These are phyloP conservation scores for Pseudogymnoascus sp. DNA, from an alignment of 2,329 filamentous ascomycete genomes.

Conservation along the genomic window DNA sequence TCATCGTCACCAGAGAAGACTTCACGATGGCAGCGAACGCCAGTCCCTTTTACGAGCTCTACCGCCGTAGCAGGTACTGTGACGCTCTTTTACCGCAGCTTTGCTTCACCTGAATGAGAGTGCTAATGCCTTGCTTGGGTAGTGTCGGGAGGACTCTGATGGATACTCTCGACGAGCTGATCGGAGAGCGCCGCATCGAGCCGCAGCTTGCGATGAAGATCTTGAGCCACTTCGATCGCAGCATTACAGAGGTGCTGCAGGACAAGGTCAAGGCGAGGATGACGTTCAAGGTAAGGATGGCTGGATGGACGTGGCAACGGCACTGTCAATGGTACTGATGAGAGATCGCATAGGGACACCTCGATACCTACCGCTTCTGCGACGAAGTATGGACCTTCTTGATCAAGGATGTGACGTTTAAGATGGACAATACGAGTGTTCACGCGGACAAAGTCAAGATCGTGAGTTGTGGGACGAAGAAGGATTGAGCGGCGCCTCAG, in stretches of 20 bases:
- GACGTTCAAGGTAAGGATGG: conserved; percentile 75
- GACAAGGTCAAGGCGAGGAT: conserved; percentile 87
- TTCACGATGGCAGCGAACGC: conserved; percentile 41
- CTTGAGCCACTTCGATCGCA: conserved; percentile 87
- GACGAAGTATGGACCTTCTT: conserved; percentile 99
- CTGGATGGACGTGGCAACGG: neutral
- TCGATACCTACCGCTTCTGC: conserved; percentile 98
- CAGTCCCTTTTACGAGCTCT: conserved; percentile 82
- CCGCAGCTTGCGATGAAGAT: conserved; percentile 99
- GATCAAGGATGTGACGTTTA: conserved; percentile 98
- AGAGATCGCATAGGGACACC: conserved; percentile 60
- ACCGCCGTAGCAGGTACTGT: conserved; percentile 90
- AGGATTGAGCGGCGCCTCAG: neutral
- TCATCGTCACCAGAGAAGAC: conserved; percentile 7
- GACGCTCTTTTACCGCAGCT: conserved; percentile 24
- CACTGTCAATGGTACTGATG: conserved; percentile 18
- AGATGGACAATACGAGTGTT: conserved; percentile 74
- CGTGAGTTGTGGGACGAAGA: conserved; percentile 73
- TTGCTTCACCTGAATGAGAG: conserved; percentile 26
- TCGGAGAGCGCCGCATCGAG: conserved; percentile 90
- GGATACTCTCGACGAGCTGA: conserved; percentile 94
- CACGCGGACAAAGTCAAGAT: conserved; percentile 94
- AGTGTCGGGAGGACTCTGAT: conserved; percentile 91
- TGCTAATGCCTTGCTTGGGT: conserved; percentile 13
- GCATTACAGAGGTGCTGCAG: conserved; percentile 81